Evolutionary conservation across 306 rosid species (phyloP), one percentile per base, ranked within the genome.

Genomic region (Prunus campanulata): DNA sequence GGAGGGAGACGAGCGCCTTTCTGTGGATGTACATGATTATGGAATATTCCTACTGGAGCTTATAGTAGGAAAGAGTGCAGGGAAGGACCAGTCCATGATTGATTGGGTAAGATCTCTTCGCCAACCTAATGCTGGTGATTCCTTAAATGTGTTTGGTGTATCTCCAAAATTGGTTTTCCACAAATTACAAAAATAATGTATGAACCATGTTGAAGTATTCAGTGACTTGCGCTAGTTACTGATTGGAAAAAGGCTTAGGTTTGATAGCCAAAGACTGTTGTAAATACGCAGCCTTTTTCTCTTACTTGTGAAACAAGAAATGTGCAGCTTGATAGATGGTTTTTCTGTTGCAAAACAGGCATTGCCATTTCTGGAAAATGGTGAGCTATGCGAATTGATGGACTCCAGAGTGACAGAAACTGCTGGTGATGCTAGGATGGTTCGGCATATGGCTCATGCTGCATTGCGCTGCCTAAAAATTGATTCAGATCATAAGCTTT

Each of bases 41-140:
- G 85, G 82, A 24, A 42, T 14, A 67, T 68, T 82, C 55, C 72
- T 82, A 30, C 75, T 82, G 13, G 82, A 82, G 68, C 82, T 82
- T 35, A 60, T 82, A 19, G 73, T 76, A 1, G 79, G 82, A 29
- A 82, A 77, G 64, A 39, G 24, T 52, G 67, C 60, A 60, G 68
- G 52, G 27, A 50, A 77, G 7, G 79, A 69, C 22, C 59, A 49
- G 15, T 35, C 79, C 71, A 46, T 82, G 47, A 74, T 68, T 20
- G 72, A 82, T 2, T 68, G 79, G 85, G 85, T 82, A 82, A 30
- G 57, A 75, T 74, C 56, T 80, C 25, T 68, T 12, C 30, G 22
- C 60, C 63, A 66, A 62, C 51, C 78, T 59, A 11, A 20, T 49
- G 56, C 46, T 47, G 15, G 49, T 57, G 35, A 22, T 52, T 67